Base-by-base conservation (phyloP, 2,329 filamentous ascomycete species). In the Penicillium sp. region DNA sequence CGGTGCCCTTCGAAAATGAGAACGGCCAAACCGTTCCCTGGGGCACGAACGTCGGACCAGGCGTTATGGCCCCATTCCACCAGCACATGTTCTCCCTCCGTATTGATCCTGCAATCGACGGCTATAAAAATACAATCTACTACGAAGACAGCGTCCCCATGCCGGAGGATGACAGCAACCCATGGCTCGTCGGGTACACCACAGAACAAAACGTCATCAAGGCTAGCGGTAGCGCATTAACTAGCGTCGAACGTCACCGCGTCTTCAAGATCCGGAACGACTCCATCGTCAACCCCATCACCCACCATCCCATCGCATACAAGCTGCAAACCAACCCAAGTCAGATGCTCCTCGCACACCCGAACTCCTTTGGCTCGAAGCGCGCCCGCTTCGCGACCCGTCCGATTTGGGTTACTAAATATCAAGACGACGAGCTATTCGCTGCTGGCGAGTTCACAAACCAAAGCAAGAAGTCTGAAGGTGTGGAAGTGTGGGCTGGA, bases 51-150 rank as follows among this genome's bases (percentile, higher is more conserved):
- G 86, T 90, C 2, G 85, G 87, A 51, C 86, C 86, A 0, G 86
- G 86, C 35, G 86, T 88, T 9, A 81, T 90, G 35, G 88, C 86
- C 0, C 78, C 80, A 0, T 84, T 88, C 71, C 89, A 91, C 67
- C 89, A 92, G 68, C 89, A 91, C 73, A 86, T 91, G 69, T 91
- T 92, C 75, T 86, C 82, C 5, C 78, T 87, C 14, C 82, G 85
- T 6, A 77, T 88, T 19, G 85, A 87, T 63, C 84, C 85, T 10
- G 82, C 82, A 58, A 69, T 86, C 31, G 84, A 84, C 52, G 84
- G 84, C 0, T 77, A 78, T 55, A 70, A 75, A 10, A 85, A 85
- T 66, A 75, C 79, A 1, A 70, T 87, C 5, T 73, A 82, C 9
- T 77, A 81, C 54, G 81, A 85, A 61, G 83, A 85, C 64, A 82